Percentiles rank a stretch among this genome's conserved stretches.
phyloP scores from a whole-genome alignment of 2,329 filamentous ascomycete genomes.

The Hypoxylon sp. region DNA sequence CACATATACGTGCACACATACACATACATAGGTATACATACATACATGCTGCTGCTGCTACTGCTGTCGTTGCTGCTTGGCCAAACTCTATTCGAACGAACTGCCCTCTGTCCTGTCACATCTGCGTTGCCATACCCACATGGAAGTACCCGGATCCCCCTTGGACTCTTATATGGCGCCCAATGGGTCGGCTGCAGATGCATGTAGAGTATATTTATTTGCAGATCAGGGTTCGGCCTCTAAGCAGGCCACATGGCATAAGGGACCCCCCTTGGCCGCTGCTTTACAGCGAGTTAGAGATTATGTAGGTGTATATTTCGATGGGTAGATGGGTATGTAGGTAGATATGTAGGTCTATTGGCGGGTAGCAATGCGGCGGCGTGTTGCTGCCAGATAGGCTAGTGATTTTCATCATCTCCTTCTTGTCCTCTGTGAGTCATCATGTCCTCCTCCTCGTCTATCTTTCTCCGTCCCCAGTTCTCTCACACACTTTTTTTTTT shows the following conservation, averaged over 20 bases:
- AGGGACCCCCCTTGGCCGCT: slow-evolving; percentile 31
- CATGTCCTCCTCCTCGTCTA: slow-evolving; percentile 4
- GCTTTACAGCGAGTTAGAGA: slow-evolving; percentile 21
- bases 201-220: slow-evolving; percentile 44
- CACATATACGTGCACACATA: slow-evolving; percentile 10
- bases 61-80: slow-evolving; percentile 25
- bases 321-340: slow-evolving; percentile 7
- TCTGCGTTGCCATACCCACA: slow-evolving; percentile 27
- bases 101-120: slow-evolving; percentile 11
- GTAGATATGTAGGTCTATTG: slow-evolving; percentile 3
- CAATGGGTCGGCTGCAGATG: slow-evolving; percentile 23
- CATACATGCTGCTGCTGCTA: slow-evolving; percentile 21
- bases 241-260: slow-evolving; percentile 40
- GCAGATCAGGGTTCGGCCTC: slow-evolving; percentile 43
- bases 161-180: slow-evolving; percentile 26
- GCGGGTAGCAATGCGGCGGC: slow-evolving; percentile 31
- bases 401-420: slow-evolving; percentile 26
- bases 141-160: slow-evolving; percentile 29
- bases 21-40: slow-evolving; percentile 1
- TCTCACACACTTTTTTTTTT: background rate
- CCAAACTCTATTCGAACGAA: slow-evolving; percentile 45
- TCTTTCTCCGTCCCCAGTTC: background rate
- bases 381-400: slow-evolving; percentile 44
- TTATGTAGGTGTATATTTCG: slow-evolving; percentile 17
- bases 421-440: slow-evolving; percentile 30